These are phyloP conservation scores for Apiotrichum brassicae DNA, from an alignment of 1,284 basidiomycete species.

Conservation along the genomic window DNA sequence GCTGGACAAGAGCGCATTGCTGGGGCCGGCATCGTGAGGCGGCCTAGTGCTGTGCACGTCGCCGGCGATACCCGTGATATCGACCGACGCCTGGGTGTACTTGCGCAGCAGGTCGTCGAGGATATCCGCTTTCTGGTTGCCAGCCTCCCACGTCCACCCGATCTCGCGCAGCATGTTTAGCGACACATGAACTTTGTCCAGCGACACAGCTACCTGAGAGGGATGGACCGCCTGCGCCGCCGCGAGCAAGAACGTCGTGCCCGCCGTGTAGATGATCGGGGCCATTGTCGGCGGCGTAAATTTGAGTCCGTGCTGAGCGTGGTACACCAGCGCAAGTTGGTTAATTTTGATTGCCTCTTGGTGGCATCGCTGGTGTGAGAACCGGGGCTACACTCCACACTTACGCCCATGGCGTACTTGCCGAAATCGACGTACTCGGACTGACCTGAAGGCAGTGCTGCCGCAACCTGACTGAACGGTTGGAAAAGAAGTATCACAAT, in stretches of 20 bases:
- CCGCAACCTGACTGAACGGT: conserved; percentile 48
- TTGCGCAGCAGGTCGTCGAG: conserved; percentile 9
- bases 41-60: not conserved
- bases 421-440: not conserved
- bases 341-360: conserved; percentile 61
- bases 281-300: conserved; percentile 59
- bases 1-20: no score
- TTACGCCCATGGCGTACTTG: conserved; percentile 11
- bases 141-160: conserved; percentile 9
- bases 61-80: conserved; percentile 3
- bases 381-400: not conserved
- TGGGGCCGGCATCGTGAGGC: no score
- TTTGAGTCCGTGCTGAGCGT: conserved; percentile 56
- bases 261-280: conserved; percentile 61
- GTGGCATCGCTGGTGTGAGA: conserved; percentile 51
- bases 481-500: conserved; percentile 59
- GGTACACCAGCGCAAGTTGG: conserved; percentile 56
- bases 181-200: conserved; percentile 9
- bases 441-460: not conserved
- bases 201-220: not conserved
- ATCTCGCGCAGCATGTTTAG: conserved; percentile 5
- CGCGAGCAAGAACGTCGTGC: conserved; percentile 46
- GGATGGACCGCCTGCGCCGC: conserved; percentile 10
- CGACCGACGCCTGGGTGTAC: conserved; percentile 3
- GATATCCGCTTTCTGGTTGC: conserved; percentile 7